phyloP scores from a whole-genome alignment of 208 protist genomes.

The Trypanosoma lewisi region DNA sequence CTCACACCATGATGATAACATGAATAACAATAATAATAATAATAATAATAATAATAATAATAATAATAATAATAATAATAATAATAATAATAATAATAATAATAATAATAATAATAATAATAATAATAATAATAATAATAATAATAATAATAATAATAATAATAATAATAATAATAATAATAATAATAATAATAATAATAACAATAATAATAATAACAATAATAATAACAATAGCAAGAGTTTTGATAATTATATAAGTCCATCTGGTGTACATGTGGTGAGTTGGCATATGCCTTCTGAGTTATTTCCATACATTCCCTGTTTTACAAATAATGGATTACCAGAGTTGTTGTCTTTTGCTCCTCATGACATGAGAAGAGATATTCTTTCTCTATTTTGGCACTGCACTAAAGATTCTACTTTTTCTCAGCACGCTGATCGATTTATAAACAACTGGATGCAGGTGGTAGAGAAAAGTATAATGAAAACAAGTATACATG shows the following conservation, averaged over 20 bases:
- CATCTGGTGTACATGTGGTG: not conserved
- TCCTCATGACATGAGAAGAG: slow-evolving; percentile 6
- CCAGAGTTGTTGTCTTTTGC: slow-evolving; percentile 16
- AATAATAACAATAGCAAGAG: not conserved
- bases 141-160: too few species aligned
- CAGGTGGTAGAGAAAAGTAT: slow-evolving; percentile 4
- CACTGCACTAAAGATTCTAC: not conserved
- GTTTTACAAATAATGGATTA: slow-evolving; percentile 7
- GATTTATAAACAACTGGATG: slow-evolving; percentile 20
- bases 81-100: too few species aligned
- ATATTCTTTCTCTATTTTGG: slow-evolving; percentile 7
- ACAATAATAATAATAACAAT: too few species aligned
- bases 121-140: too few species aligned
- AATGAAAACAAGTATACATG: not conserved
- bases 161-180: too few species aligned
- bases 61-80: too few species aligned
- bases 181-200: too few species aligned
- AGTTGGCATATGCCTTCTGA: slow-evolving; percentile 9
- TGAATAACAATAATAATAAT: slow-evolving; percentile 2
- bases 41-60: not conserved
- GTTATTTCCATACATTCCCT: slow-evolving; percentile 10
- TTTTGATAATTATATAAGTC: not conserved
- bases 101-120: too few species aligned
- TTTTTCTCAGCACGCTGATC: not conserved
- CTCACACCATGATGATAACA: not conserved